Percentiles rank a stretch among this genome's conserved stretches.
These are phyloP conservation scores for Sinapis alba DNA, from an alignment of 441 rosid genomes.

Conservation along the genomic window DNA sequence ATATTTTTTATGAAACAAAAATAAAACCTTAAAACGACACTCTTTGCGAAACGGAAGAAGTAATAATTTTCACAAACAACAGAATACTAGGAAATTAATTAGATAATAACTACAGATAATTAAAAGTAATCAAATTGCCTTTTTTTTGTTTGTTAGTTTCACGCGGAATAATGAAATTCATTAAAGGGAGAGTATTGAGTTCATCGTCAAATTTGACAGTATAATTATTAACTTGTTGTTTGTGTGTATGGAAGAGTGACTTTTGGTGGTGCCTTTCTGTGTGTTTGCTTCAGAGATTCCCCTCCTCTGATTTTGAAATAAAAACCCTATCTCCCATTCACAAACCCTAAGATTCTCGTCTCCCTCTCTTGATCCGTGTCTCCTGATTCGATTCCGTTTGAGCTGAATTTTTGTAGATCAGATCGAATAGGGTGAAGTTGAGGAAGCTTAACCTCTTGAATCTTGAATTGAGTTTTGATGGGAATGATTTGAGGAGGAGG, in stretches of 20 bases:
- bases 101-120: background rate
- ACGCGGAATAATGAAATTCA: conserved; percentile 15
- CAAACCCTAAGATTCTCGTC: conserved; percentile 45
- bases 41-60: too few relatives aligned
- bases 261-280: background rate
- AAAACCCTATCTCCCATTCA: conserved; percentile 51
- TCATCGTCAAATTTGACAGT: conserved; percentile 31
- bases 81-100: background rate
- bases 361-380: conserved; percentile 20
- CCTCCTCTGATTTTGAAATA: conserved; percentile 20
- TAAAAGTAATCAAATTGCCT: conserved; percentile 7
- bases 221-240: background rate
- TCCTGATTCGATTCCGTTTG: conserved; percentile 7
- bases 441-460: conserved; percentile 10
- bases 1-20: too few relatives aligned
- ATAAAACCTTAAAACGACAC: too few relatives aligned
- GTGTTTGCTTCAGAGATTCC: background rate
- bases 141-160: background rate
- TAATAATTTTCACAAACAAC: background rate
- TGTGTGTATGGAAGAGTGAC: conserved; percentile 25
- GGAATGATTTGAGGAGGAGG: conserved; percentile 34
- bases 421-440: conserved; percentile 28
- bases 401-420: conserved; percentile 34
- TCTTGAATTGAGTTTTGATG: conserved; percentile 31
- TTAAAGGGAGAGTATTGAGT: background rate